Percentiles rank a stretch among this genome's conserved stretches.
These are phyloP conservation scores for Candida succiphila DNA, from an alignment of 805 yeast genomes.

Conservation along the genomic window DNA sequence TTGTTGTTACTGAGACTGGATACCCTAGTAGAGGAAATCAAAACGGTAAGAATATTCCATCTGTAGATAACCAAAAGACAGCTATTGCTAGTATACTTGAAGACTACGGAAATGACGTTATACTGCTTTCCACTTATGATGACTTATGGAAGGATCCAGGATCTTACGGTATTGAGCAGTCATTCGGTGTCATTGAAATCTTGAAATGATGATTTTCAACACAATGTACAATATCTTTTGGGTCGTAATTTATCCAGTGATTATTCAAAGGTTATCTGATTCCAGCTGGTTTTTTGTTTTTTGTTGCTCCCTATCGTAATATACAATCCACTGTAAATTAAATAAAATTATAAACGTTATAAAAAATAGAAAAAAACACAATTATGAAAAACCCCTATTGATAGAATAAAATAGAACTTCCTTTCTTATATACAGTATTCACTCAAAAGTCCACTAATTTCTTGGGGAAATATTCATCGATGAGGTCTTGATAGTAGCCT, in stretches of 20 bases:
- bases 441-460: slow-evolving; percentile 43
- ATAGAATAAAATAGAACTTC: background rate
- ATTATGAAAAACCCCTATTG: background rate
- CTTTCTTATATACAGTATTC: background rate
- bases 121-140: slow-evolving; percentile 70
- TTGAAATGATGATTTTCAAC: slow-evolving; percentile 7
- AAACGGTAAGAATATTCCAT: slow-evolving; percentile 70
- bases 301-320: background rate
- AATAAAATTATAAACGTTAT: background rate
- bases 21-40: slow-evolving; percentile 69
- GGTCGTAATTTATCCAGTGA: too few relatives aligned
- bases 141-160: slow-evolving; percentile 89
- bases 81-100: slow-evolving; percentile 60
- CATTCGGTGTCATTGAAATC: slow-evolving; percentile 55
- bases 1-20: slow-evolving; percentile 78
- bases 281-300: background rate
- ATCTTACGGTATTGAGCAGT: slow-evolving; percentile 74
- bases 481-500: slow-evolving; percentile 50
- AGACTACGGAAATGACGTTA: slow-evolving; percentile 47
- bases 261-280: too few relatives aligned
- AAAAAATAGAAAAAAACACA: background rate
- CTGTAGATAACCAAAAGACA: slow-evolving; percentile 53
- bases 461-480: slow-evolving; percentile 57
- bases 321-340: too few relatives aligned
- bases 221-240: background rate